phyloP scores from a whole-genome alignment of 2,329 filamentous ascomycete species.

The Fusarium sulawesiense region DNA sequence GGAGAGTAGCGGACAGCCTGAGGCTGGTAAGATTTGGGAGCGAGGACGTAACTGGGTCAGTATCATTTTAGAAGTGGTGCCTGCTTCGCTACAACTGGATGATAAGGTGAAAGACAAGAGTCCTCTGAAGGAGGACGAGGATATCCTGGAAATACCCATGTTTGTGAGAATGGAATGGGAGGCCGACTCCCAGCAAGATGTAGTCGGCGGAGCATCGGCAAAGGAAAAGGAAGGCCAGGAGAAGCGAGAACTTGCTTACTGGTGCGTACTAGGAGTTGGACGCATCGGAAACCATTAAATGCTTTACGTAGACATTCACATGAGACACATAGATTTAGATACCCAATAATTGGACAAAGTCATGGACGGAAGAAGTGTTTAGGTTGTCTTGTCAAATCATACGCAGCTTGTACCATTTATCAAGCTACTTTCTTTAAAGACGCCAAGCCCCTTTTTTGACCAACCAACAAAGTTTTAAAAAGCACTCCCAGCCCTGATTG shows the following conservation, averaged over 20 bases:
- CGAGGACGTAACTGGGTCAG: constrained; percentile 93
- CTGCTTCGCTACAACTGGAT: constrained; percentile 64
- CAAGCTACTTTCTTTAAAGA: constrained; percentile 63
- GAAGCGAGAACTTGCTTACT: constrained; percentile 91
- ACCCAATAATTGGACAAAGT: constrained; percentile 51
- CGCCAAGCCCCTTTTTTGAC: constrained; percentile 61
- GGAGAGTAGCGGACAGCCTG: constrained; percentile 65
- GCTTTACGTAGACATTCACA: constrained; percentile 26
- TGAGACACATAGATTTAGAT: constrained; percentile 52
- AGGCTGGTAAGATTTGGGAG: constrained; percentile 97
- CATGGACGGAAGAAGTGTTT: constrained; percentile 48
- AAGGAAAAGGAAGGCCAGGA: constrained; percentile 74
- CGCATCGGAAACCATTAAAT: constrained; percentile 70
- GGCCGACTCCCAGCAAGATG: constrained; percentile 73
- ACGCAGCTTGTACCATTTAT: constrained; percentile 59
- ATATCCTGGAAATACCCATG: constrained; percentile 87
- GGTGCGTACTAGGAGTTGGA: constrained; percentile 91
- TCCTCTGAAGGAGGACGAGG: constrained; percentile 69
- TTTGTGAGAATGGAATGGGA: constrained; percentile 95
- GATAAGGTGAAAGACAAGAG: constrained; percentile 52
- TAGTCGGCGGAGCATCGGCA: constrained; percentile 65
- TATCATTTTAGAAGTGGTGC: constrained; percentile 90
- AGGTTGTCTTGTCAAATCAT: constrained; percentile 53
- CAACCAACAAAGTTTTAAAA: constrained; percentile 52
- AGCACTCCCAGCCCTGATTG: constrained; percentile 49